These are phyloP conservation scores for Omphalotus guepiniiformis DNA, from an alignment of 768 basidiomycete genomes.

Conservation along the genomic window DNA sequence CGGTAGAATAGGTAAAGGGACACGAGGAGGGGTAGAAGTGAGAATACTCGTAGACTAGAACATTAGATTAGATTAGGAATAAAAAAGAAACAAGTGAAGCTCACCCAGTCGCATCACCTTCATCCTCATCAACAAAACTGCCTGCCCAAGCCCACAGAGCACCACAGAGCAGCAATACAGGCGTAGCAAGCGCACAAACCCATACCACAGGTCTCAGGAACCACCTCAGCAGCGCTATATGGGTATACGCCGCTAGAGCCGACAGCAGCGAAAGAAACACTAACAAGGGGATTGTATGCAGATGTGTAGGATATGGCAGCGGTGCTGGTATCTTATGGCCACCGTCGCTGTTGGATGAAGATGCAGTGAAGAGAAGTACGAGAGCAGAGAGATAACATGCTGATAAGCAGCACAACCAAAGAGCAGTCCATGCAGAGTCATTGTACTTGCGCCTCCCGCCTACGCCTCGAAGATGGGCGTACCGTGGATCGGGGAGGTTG, in stretches of 20 bases:
- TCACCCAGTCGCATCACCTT: conserved; percentile 77
- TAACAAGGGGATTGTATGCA: conserved; percentile 76
- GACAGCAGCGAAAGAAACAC: conserved; percentile 68
- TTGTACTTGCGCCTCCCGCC: conserved; percentile 65
- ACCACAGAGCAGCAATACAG: conserved; percentile 67
- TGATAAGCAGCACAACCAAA: conserved; percentile 55
- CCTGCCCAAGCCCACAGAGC: conserved; percentile 80
- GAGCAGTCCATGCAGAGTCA: conserved; percentile 65
- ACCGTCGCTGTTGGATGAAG: conserved; percentile 39
- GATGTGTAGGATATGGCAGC: conserved; percentile 65
- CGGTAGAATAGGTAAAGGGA: conserved; percentile 62
- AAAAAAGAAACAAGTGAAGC: conserved; percentile 20
- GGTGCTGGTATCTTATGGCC: conserved; percentile 23
- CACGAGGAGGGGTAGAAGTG: conserved; percentile 67
- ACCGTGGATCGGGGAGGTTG: conserved; percentile 71
- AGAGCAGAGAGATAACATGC: conserved; percentile 61
- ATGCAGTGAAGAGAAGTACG: conserved; percentile 59
- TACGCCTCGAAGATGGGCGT: conserved; percentile 36
- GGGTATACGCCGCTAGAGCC: conserved; percentile 66
- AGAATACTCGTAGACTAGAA: conserved; percentile 67
- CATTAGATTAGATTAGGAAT: conserved; percentile 14
- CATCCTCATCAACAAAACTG: conserved; percentile 41
- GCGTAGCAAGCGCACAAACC: conserved; percentile 70
- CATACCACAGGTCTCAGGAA: conserved; percentile 85
- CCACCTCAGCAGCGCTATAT: conserved; percentile 71